Base-by-base conservation (phyloP, 2,329 filamentous ascomycete genomes). In the Trichoderma sp. region DNA sequence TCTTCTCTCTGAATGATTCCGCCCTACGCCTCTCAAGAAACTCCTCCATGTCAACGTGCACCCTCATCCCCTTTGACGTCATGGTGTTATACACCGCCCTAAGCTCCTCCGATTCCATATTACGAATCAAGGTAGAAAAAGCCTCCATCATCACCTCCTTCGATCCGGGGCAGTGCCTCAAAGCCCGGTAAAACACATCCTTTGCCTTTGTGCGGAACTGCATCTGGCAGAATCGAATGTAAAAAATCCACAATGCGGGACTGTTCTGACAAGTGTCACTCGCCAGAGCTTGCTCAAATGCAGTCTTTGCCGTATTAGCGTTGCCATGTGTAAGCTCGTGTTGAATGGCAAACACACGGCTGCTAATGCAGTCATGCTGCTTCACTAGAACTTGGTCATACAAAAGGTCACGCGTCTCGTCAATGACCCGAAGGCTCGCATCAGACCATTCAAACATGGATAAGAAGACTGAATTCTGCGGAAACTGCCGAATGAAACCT, bases 401-500 rank as follows among this genome's bases (percentile, higher is more conserved):
- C 12, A 95, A 83, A 9, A 93, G 81, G 6, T 87, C 84, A n/a
- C 92, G 89, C 24, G 97, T 88, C 21, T 93, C 91, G 75, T 97
- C 93, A 73, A 94, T 88, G 69, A 96, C 86, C 28, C 91, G 88
- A 57, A 93, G 88, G 8, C 91, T 88, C 2, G 89, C 85, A 78
- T 95, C 91, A 73, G 93, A 90, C 84, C 91, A 92, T n/a, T 90
- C 87, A 74, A 92, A 92, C 0, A 96, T 82, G 1, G 87, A 84
- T 1, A 97, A 85, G 73, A 98, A 91, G 6, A 93, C 85, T 1
- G 90, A 92, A 81, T 97, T 98, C 63, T 85, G 84, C 0, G 94
- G 93, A 78, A 94, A 97, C 7, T 83, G 78, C 0, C 77, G 76
- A 26, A 96, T 83, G 73, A 91, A 92, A 2, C 84, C 81, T 5